phyloP scores from a whole-genome alignment of 1,284 basidiomycete genomes.

The Cystobasidium slooffiae region DNA sequence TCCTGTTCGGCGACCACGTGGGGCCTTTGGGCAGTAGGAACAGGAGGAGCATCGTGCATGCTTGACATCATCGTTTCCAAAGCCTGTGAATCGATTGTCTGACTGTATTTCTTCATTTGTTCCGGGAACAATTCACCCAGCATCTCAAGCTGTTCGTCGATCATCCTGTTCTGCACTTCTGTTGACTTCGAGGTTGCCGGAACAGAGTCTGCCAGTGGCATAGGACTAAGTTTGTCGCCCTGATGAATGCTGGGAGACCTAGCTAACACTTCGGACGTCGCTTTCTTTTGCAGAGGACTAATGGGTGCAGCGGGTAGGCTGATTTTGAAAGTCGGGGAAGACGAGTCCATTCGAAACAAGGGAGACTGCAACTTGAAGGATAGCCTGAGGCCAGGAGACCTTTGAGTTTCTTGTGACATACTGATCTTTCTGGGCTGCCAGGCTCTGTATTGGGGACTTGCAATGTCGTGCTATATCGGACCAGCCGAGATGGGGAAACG shows the following conservation, averaged over 20 bases:
- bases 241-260: no score
- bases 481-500: no score
- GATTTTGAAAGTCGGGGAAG: constrained; percentile 7
- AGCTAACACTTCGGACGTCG: no score
- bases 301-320: neutral
- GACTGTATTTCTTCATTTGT: constrained; percentile 24
- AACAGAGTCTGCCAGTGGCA: neutral
- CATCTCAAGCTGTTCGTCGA: constrained; percentile 42
- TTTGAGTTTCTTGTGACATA: no score
- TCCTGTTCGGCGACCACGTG: neutral
- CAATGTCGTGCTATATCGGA: no score
- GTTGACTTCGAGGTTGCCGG: constrained; percentile 7
- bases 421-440: no score
- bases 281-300: no score
- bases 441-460: no score
- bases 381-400: neutral
- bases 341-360: constrained; percentile 1
- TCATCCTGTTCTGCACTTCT: constrained; percentile 26
- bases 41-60: neutral
- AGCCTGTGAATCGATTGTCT: neutral
- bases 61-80: neutral
- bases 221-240: neutral
- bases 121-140: constrained; percentile 37
- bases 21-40: neutral
- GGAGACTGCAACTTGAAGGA: constrained; percentile 12